phyloP scores from a whole-genome alignment of 1,284 basidiomycete genomes.

The Moesziomyces parantarcticus region DNA sequence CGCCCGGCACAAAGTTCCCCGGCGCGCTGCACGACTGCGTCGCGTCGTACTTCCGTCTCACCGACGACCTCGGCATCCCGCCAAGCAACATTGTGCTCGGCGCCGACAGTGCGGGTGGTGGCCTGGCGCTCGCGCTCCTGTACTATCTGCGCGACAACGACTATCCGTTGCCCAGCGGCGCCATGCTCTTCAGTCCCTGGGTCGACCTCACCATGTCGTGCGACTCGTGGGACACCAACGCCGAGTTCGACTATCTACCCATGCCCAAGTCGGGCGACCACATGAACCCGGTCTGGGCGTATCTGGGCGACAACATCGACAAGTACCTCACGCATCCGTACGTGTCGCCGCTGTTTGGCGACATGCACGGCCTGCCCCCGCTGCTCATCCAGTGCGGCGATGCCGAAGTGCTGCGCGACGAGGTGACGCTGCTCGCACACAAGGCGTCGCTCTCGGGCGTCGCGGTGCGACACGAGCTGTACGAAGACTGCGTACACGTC shows the following conservation, averaged over 20 bases:
- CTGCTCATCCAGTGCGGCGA: slow-evolving; percentile 93
- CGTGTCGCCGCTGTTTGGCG: slow-evolving; percentile 84
- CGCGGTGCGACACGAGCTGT: slow-evolving; percentile 87
- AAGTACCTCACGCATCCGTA: slow-evolving; percentile 94
- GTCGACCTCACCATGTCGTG: slow-evolving; percentile 90
- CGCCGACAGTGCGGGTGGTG: slow-evolving; percentile 89
- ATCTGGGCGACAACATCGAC: slow-evolving; percentile 84
- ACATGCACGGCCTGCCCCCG: slow-evolving; percentile 86
- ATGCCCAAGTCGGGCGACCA: slow-evolving; percentile 78
- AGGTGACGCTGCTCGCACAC: slow-evolving; percentile 90
- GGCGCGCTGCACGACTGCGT: slow-evolving; percentile 92
- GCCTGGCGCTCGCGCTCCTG: slow-evolving; percentile 82
- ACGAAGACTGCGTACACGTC: slow-evolving; percentile 80
- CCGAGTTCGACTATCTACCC: slow-evolving; percentile 71
- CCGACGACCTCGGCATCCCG: slow-evolving; percentile 88
- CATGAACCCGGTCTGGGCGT: slow-evolving; percentile 90
- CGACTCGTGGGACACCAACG: slow-evolving; percentile 95
- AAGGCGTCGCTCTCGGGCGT: slow-evolving; percentile 91
- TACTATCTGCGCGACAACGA: slow-evolving; percentile 79
- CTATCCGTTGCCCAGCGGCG: slow-evolving; percentile 62
- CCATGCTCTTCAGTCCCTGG: slow-evolving; percentile 66
- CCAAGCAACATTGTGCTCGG: slow-evolving; percentile 77
- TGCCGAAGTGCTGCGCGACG: slow-evolving; percentile 91
- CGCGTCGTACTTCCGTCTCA: slow-evolving; percentile 84
- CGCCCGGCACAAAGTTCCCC: slow-evolving; percentile 93